phyloP scores from a whole-genome alignment of 2,329 filamentous ascomycete species.

The Fusarium acutatum region DNA sequence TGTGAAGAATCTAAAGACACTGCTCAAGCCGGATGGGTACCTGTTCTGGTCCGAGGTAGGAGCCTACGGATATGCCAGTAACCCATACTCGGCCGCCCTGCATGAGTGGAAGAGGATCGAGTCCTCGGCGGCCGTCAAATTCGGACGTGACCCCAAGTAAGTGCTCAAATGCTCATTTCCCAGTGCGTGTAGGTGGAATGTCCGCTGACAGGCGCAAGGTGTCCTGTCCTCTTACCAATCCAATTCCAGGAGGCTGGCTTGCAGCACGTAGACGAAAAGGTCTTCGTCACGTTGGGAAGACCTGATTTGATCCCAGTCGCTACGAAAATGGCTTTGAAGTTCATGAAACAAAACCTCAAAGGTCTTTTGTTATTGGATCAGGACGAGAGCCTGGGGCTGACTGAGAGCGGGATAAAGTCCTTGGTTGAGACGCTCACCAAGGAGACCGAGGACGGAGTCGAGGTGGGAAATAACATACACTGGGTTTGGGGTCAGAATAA shows the following conservation, averaged over 20 bases:
- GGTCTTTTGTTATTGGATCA: neutral
- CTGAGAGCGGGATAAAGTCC: neutral
- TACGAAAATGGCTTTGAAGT: rapidly evolving
- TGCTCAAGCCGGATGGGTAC: neutral
- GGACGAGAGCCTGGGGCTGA: rapidly evolving
- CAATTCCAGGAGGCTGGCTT: rapidly evolving
- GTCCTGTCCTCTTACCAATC: neutral
- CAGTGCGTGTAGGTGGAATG: rapidly evolving
- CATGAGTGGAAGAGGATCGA: neutral
- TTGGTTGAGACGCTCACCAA: rapidly evolving
- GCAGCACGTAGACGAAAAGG: neutral
- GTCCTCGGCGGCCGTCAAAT: neutral
- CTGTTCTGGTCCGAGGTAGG: neutral
- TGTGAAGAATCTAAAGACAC: neutral
- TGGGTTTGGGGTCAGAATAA: neutral
- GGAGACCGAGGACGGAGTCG: rapidly evolving
- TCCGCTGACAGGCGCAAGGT: rapidly evolving
- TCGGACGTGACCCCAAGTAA: neutral
- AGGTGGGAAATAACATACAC: rapidly evolving
- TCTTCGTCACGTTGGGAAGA: neutral
- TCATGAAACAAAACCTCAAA: rapidly evolving
- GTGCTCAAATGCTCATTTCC: neutral
- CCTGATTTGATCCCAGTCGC: rapidly evolving
- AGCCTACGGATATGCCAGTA: neutral
- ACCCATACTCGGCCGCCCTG: neutral